A percentile compares a stretch with the other conserved stretches of the same genome.
phyloP scores from a whole-genome alignment of 371 early-diverging fungal species.

The Nosema muscidifuracis region DNA sequence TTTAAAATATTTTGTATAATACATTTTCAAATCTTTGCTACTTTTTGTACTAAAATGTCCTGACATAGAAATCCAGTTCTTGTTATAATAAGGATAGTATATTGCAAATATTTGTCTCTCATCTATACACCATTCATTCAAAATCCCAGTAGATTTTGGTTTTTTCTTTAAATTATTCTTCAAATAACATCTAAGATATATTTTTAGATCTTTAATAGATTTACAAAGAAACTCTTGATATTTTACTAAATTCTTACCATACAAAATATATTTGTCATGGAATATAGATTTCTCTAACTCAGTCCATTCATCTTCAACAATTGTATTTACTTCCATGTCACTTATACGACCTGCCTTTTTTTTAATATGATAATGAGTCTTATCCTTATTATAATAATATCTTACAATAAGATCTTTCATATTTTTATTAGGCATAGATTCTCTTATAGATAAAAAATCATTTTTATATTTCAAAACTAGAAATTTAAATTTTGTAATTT shows the following conservation, averaged over 20 bases:
- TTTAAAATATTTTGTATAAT: slow-evolving; percentile 54
- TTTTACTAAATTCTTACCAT: slow-evolving; percentile 39
- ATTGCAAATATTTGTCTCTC: slow-evolving; percentile 61
- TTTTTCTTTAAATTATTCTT: slow-evolving; percentile 15
- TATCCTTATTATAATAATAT: slow-evolving; percentile 52
- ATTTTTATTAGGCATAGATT: slow-evolving; percentile 16
- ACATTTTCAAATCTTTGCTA: slow-evolving; percentile 49
- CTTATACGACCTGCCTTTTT: slow-evolving; percentile 44
- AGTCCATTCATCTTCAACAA: slow-evolving; percentile 48
- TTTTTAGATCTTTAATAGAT: slow-evolving; percentile 52
- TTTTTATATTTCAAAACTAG: slow-evolving; percentile 39
- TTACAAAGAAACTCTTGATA: slow-evolving; percentile 45
- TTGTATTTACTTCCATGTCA: slow-evolving; percentile 43
- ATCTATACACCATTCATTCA: slow-evolving; percentile 50
- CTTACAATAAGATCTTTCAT: slow-evolving; percentile 32
- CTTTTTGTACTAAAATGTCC: slow-evolving; percentile 52
- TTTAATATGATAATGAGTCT: slow-evolving; percentile 33
- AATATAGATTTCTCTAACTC: slow-evolving; percentile 45
- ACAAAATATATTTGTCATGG: slow-evolving; percentile 1
- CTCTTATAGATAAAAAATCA: slow-evolving; percentile 34
- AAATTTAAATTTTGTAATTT: slow-evolving; percentile 20
- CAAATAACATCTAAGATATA: slow-evolving; percentile 46
- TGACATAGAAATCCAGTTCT: slow-evolving; percentile 53
- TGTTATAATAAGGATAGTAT: slow-evolving; percentile 56
- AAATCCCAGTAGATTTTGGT: slow-evolving; percentile 2